Percentiles rank a stretch among this genome's conserved stretches.
Conservation (phyloP, 345 rosid species). For the Hypericum androsaemum region DNA sequence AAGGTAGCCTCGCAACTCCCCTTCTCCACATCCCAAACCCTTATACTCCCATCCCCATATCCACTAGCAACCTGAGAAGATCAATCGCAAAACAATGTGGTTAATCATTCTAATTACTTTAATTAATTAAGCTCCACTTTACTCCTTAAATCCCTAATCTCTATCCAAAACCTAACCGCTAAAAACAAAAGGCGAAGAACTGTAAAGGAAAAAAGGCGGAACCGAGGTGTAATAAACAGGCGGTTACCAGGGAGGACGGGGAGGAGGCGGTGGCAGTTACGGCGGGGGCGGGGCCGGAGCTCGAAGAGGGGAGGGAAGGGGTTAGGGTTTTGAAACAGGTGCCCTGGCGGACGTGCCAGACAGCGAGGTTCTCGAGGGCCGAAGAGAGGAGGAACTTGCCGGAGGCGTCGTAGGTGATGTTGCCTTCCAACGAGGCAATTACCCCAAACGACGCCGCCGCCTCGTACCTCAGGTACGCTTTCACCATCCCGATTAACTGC, state of each 20-base stretch:
- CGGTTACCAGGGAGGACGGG: slow-evolving; percentile 45
- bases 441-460: slow-evolving; percentile 62
- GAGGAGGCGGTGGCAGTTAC: slow-evolving; percentile 50
- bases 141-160: too few relatives aligned
- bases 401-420: slow-evolving; percentile 51
- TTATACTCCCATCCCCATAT: slow-evolving; percentile 80
- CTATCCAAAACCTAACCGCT: too few relatives aligned
- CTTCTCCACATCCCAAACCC: slow-evolving; percentile 80
- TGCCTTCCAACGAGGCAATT: slow-evolving; percentile 48
- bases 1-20: slow-evolving; percentile 68
- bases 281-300: slow-evolving; percentile 35
- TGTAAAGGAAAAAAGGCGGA: too few relatives aligned
- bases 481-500: slow-evolving; percentile 38
- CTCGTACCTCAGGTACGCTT: slow-evolving; percentile 61
- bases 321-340: slow-evolving; percentile 52
- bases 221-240: background rate
- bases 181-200: too few relatives aligned
- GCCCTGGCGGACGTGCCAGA: slow-evolving; percentile 95
- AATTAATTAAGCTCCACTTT: too few relatives aligned
- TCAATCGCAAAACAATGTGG: background rate
- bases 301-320: slow-evolving; percentile 45
- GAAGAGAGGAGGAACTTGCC: slow-evolving; percentile 70
- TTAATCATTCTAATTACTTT: too few relatives aligned
- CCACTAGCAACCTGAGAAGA: slow-evolving; percentile 34
- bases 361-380: slow-evolving; percentile 72